Conservation (phyloP, 257 asterid genomes). For the Ligustrum vulgare region DNA sequence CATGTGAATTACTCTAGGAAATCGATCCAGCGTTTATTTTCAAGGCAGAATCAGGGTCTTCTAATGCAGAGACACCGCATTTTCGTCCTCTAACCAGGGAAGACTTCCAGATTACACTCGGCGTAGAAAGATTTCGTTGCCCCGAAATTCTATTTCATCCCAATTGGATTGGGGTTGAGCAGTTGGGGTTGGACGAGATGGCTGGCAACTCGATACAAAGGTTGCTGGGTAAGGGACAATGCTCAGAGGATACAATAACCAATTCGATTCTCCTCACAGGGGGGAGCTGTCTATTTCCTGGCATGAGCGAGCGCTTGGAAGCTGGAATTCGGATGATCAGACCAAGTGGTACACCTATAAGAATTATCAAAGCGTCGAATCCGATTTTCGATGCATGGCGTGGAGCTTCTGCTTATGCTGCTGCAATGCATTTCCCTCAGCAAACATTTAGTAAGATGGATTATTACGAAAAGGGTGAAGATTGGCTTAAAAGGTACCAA, state of each 20-base stretch:
- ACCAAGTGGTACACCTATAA: constrained; percentile 81
- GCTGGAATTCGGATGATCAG: constrained; percentile 75
- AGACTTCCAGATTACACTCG: constrained; percentile 77
- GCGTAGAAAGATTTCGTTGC: constrained; percentile 93
- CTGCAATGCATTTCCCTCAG: constrained; percentile 51
- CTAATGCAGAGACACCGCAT: constrained; percentile 63
- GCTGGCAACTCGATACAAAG: constrained; percentile 66
- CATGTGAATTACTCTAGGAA: constrained; percentile 46
- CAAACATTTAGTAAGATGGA: constrained; percentile 80
- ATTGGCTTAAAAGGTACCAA: constrained; percentile 70
- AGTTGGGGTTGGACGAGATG: constrained; percentile 94
- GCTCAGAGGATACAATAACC: constrained; percentile 60
- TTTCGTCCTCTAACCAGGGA: constrained; percentile 86
- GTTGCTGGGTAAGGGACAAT: constrained; percentile 42
- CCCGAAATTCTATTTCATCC: constrained; percentile 86
- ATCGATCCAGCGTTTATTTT: constrained; percentile 81
- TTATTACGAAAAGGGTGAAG: constrained; percentile 92
- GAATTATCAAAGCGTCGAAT: constrained; percentile 58
- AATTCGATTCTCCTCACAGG: constrained; percentile 80
- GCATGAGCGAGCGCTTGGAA: constrained; percentile 78
- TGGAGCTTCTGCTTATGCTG: constrained; percentile 83
- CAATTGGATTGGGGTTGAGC: constrained; percentile 81
- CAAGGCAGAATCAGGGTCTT: constrained; percentile 61
- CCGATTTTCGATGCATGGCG: constrained; percentile 92
- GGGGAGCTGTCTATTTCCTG: constrained; percentile 87